Evolutionary conservation across 306 rosid species (phyloP), one percentile per base, ranked within the genome.

Genomic region (Parietaria judaica): DNA sequence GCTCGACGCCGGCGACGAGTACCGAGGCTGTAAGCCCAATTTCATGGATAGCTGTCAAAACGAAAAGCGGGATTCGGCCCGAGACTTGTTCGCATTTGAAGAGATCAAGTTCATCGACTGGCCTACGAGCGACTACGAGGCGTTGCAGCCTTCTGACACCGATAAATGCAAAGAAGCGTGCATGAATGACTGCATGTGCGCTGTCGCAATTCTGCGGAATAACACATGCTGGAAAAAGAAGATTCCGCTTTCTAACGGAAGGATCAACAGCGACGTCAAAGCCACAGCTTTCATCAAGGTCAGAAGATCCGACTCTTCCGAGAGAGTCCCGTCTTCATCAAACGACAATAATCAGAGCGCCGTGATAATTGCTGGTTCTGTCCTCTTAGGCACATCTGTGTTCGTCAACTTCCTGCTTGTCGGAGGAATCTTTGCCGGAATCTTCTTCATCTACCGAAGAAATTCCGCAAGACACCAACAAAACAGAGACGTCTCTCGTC

Each of bases 171-270:
- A 55, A 6, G 17, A 56, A 1, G 53, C 38, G 10, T 80, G 84
- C 53, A 14, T 80, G 52, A 43, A 11, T 0, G 84, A 72, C 12
- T 80, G 76, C 11, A 72, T 69, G 3, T 80, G 81, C 23, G 74
- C 54, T 3, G 70, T 43, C 9, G 81, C 65, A 16, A 60, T 68
- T 37, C 62, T 41, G 3, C 50, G 39, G 12, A 41, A 11, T 35
- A 51, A 56, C 3, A 6, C 38, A 1, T 78, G 82, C 51, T 66
- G 58, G 62, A 78, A 78, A 57, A 73, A 78, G 54, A 78, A 47
- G 60, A 10, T 78, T 10, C 82, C 82, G 0, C 70, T 78, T n/a
- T 61, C 74, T 0, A 62, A 73, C 38, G 79, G 82, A 9, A 58
- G 23, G 57, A 7, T 61, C 45, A 72, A 69, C 10, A 6, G 5